These are phyloP conservation scores for Pyrus pyrifolia DNA, from an alignment of 306 rosid genomes.

Conservation along the genomic window DNA sequence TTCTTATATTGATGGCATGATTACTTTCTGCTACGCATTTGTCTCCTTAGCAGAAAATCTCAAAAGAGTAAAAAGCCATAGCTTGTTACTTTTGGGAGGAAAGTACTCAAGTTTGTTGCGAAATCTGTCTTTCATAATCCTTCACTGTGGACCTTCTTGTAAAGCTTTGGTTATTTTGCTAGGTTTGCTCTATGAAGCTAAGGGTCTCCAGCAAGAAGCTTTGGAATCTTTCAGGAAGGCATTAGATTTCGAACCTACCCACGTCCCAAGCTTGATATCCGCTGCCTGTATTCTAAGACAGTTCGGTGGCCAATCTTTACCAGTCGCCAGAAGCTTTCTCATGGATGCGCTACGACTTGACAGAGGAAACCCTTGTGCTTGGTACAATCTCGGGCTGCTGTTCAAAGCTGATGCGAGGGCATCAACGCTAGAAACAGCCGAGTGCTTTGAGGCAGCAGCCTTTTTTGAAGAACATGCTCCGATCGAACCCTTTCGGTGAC, in stretches of 20 bases:
- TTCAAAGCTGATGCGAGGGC: conserved; percentile 49
- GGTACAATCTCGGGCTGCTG: conserved; percentile 91
- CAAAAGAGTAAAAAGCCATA: neutral
- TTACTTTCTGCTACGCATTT: neutral
- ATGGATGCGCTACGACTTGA: conserved; percentile 73
- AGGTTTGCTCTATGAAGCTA: conserved; percentile 69
- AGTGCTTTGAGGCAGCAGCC: conserved; percentile 79
- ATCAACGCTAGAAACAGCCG: conserved; percentile 53
- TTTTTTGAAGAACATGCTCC: conserved; percentile 79
- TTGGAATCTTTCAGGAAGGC: conserved; percentile 61
- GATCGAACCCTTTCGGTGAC: conserved; percentile 69
- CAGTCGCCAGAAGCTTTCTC: conserved; percentile 74
- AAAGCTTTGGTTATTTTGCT: conserved; percentile 12
- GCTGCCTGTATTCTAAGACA: conserved; percentile 59
- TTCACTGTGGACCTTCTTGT: neutral
- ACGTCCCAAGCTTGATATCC: conserved; percentile 80
- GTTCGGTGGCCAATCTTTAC: conserved; percentile 60
- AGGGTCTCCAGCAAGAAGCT: conserved; percentile 70
- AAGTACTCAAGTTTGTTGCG: neutral
- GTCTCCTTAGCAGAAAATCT: neutral
- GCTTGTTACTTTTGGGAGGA: neutral
- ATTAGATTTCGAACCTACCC: conserved; percentile 63
- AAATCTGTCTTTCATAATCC: neutral
- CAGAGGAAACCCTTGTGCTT: conserved; percentile 61
- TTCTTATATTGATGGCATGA: neutral